phyloP scores from a whole-genome alignment of 768 basidiomycete genomes.

The Hericium erinaceus region DNA sequence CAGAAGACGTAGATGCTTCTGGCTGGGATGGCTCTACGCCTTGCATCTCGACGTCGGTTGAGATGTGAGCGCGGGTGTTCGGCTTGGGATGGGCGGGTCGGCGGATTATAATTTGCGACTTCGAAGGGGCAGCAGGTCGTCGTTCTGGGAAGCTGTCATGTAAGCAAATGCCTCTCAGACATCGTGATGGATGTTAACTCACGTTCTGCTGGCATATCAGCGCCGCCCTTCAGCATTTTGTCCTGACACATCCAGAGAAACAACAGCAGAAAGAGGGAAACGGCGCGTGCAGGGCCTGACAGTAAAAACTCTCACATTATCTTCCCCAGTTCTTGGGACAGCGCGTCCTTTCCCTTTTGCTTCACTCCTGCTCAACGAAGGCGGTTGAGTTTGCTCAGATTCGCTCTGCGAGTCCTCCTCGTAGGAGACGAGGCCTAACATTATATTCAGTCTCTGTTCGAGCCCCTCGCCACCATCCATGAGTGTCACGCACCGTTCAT shows the following conservation, averaged over 20 bases:
- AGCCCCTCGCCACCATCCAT: too few relatives aligned
- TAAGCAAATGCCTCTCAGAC: neutral
- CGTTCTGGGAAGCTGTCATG: neutral
- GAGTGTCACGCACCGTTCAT: too few relatives aligned
- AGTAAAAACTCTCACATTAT: constrained; percentile 17
- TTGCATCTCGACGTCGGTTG: constrained; percentile 3
- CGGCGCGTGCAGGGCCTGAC: constrained; percentile 12
- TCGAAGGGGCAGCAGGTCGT: constrained; percentile 1
- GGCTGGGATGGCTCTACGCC: neutral
- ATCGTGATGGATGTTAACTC: neutral
- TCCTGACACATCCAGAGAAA: constrained; percentile 14
- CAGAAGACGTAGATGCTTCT: neutral
- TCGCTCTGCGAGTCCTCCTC: constrained; percentile 16
- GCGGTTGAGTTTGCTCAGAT: constrained; percentile 2
- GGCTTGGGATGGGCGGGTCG: constrained; percentile 11
- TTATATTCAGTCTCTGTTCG: neutral
- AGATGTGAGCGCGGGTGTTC: constrained; percentile 4
- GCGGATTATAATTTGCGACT: constrained; percentile 14
- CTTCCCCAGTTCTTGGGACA: neutral
- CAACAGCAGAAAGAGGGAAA: constrained; percentile 16
- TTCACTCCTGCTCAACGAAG: neutral
- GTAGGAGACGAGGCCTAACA: constrained; percentile 12
- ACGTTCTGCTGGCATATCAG: constrained; percentile 9
- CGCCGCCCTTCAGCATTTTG: constrained; percentile 8
- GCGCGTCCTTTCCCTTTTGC: neutral